phyloP scores from a whole-genome alignment of 2,329 filamentous ascomycete genomes.

The Chrysosporium keratinophilum region DNA sequence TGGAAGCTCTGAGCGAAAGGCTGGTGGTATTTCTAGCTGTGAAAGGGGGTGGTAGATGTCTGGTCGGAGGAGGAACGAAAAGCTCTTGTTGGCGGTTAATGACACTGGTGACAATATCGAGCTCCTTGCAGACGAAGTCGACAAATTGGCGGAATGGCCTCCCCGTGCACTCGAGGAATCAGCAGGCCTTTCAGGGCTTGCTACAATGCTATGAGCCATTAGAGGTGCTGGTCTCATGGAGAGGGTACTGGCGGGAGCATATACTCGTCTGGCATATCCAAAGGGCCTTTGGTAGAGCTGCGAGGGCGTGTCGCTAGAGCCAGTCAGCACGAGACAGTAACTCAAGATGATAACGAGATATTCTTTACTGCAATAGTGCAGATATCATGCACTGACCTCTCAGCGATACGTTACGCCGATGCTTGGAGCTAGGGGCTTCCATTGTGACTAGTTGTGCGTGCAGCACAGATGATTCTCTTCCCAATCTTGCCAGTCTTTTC shows the following conservation, averaged over 20 bases:
- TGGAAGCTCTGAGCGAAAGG: conserved; percentile 60
- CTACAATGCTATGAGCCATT: conserved; percentile 4
- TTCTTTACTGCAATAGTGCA: not conserved
- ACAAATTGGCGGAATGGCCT: not conserved
- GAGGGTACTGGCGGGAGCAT: conserved; percentile 22
- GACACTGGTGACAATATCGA: not conserved
- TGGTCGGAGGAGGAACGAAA: conserved; percentile 67
- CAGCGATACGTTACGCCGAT: conserved; percentile 29
- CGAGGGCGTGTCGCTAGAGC: conserved; percentile 32
- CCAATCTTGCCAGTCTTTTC: not conserved
- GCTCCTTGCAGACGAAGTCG: not conserved
- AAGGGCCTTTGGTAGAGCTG: conserved; percentile 60
- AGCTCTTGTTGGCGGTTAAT: conserved; percentile 49
- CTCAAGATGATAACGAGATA: not conserved
- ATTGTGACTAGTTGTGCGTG: conserved; percentile 15
- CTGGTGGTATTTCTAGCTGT: conserved; percentile 46
- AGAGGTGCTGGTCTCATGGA: not conserved
- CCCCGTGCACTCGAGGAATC: not conserved
- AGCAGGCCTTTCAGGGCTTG: not conserved
- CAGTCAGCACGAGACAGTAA: conserved; percentile 1
- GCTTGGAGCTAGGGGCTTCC: conserved; percentile 21
- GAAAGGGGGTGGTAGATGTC: conserved; percentile 76
- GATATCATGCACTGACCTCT: conserved; percentile 23
- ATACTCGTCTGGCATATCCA: conserved; percentile 62
- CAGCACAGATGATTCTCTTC: not conserved